phyloP scores from a whole-genome alignment of 257 asterid genomes.

The Nicotiana sylvestris region DNA sequence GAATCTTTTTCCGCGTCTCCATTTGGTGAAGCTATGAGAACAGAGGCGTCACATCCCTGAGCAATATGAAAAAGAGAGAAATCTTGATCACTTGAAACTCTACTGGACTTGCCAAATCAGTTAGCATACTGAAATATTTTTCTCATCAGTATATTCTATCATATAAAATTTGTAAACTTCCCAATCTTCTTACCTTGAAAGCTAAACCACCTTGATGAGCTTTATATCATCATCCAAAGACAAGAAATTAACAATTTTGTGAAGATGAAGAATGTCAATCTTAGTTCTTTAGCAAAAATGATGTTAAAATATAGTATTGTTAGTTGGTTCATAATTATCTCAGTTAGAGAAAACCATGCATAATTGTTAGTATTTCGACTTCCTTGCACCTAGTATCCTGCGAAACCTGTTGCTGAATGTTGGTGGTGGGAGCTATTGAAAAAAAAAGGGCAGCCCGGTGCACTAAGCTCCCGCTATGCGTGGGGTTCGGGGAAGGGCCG shows the following conservation, averaged over 20 bases:
- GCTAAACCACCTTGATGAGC: not conserved
- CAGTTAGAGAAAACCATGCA: not conserved
- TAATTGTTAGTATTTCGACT: not conserved
- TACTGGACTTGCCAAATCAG: not conserved
- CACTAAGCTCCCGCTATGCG: too few relatives aligned
- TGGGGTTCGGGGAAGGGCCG: too few relatives aligned
- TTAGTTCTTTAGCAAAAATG: not conserved
- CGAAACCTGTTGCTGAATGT: not conserved
- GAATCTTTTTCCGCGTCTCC: slow-evolving; percentile 62
- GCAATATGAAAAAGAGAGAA: too few relatives aligned
- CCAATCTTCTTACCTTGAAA: not conserved
- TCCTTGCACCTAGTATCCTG: not conserved
- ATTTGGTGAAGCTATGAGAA: slow-evolving; percentile 53
- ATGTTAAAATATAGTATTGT: too few relatives aligned
- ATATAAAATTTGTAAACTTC: not conserved
- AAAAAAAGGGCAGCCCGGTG: too few relatives aligned
- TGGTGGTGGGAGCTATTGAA: not conserved
- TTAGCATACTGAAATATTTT: not conserved
- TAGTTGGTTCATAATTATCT: not conserved
- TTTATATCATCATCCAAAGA: not conserved
- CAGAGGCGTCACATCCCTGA: slow-evolving; percentile 83
- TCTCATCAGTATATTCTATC: not conserved
- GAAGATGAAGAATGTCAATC: not conserved
- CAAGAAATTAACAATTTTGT: not conserved
- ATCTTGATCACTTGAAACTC: not conserved